Evolutionary conservation across 2,329 filamentous ascomycete genomes (phyloP).

Genomic region (Fusarium nygamai): DNA sequence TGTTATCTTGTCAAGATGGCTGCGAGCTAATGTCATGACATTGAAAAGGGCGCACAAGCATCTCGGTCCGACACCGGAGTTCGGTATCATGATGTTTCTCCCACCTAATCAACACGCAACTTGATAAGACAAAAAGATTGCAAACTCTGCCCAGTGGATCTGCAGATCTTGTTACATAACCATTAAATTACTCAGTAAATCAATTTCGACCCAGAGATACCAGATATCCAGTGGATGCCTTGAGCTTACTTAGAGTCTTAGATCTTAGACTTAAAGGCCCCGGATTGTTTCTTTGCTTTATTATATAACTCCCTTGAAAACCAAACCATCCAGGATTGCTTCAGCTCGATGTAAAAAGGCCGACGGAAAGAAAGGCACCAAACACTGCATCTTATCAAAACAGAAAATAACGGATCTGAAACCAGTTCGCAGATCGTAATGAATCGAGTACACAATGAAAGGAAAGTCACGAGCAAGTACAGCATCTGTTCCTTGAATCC

Average conservation of each 20-base stretch:
- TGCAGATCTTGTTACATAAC: background rate
- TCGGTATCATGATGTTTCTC: background rate
- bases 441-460: background rate
- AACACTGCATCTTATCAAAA: rapidly evolving
- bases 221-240: background rate
- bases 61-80: background rate
- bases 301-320: background rate
- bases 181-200: background rate
- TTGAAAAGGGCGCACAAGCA: background rate
- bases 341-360: background rate
- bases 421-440: background rate
- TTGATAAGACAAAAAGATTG: background rate
- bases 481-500: background rate
- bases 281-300: rapidly evolving
- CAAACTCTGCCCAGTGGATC: background rate
- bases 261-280: background rate
- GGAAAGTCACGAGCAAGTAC: background rate
- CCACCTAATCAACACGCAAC: rapidly evolving
- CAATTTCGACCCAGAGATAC: background rate
- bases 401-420: background rate
- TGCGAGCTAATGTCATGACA: background rate
- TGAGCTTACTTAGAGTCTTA: background rate
- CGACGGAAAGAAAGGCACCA: rapidly evolving
- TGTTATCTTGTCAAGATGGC: background rate
- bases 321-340: background rate